These are phyloP conservation scores for Fraxinus sp. DNA, from an alignment of 305 asterid species.

Conservation along the genomic window DNA sequence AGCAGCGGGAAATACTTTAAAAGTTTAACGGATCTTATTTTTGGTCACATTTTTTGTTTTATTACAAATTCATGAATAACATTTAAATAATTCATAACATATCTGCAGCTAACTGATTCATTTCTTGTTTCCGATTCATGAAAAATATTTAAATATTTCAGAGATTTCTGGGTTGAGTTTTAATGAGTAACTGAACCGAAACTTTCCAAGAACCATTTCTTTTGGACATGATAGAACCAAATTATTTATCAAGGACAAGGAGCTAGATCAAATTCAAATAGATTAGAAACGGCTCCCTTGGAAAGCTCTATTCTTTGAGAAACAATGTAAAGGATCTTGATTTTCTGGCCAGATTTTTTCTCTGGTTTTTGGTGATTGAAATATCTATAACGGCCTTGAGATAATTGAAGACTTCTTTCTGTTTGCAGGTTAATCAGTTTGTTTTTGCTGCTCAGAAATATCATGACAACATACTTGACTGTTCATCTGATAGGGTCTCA, in stretches of 20 bases:
- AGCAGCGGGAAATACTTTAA: background rate
- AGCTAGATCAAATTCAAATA: background rate
- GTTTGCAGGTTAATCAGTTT: constrained; percentile 51
- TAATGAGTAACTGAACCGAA: background rate
- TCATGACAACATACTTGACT: constrained; percentile 25
- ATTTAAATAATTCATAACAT: background rate
- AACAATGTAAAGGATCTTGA: constrained; percentile 1
- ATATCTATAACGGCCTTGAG: background rate
- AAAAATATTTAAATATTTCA: background rate
- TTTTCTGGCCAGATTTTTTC: background rate
- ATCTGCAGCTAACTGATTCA: background rate
- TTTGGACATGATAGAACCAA: background rate
- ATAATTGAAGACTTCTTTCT: constrained; percentile 9
- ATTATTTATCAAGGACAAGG: background rate
- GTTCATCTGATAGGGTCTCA: constrained; percentile 12
- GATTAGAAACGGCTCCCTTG: background rate
- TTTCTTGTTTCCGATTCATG: background rate
- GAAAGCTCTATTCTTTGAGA: background rate
- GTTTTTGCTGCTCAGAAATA: constrained; percentile 36
- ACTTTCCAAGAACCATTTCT: background rate
- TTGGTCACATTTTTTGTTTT: background rate
- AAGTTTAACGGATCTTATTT: background rate
- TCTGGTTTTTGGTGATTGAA: background rate
- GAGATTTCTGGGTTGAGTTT: background rate
- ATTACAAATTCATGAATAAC: background rate